These are phyloP conservation scores for Arabidopsis thaliana DNA, from an alignment of 345 rosid genomes.

Conservation along the genomic window TAIR10.1 NC_003070.9:10335501-10336000, in stretches of 20 bases:
- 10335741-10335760: neutral
- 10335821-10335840: neutral
- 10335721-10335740: slow-evolving; percentile 42
- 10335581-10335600: no score
- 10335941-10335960: neutral
- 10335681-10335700: neutral
- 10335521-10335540: no score
- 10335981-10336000: neutral
- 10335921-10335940: neutral
- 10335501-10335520: no score
- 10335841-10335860: neutral
- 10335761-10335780: neutral
- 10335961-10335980: neutral
- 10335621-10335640: no score
- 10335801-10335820: neutral
- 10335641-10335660: no score
- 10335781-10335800: neutral
- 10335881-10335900: neutral
- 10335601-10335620: no score
- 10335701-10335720: slow-evolving; percentile 52
- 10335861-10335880: neutral
- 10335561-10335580: no score
- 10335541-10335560: no score
- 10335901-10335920: neutral
- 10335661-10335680: neutral